Evolutionary conservation across 169 alveolate species (phyloP).

Genomic region (Plasmodium vivax): DNA sequence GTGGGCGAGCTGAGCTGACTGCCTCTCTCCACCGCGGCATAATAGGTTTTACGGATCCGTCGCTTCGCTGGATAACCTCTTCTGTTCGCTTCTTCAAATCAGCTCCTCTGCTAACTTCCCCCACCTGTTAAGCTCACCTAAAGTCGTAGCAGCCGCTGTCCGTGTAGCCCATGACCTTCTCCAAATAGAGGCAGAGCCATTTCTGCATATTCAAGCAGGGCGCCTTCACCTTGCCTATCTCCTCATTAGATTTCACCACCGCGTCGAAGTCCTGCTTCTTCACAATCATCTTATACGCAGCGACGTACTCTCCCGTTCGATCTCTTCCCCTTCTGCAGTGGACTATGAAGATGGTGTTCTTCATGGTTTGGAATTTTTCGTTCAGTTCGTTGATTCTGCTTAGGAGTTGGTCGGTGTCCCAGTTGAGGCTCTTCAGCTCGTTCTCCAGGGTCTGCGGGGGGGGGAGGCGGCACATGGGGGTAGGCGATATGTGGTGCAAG

Average conservation of each 20-base stretch:
- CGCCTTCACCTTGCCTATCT: conserved; percentile 18
- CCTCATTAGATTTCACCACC: conserved; percentile 7
- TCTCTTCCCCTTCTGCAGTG: conserved; percentile 72
- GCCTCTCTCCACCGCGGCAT: too few species aligned
- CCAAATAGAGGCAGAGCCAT: conserved; percentile 58
- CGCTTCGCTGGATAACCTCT: too few species aligned
- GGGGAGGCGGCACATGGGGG: neutral
- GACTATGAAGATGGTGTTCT: conserved; percentile 39
- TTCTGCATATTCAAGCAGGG: conserved; percentile 29
- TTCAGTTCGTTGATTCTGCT: neutral
- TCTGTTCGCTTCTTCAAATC: too few species aligned
- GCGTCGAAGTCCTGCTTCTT: conserved; percentile 12
- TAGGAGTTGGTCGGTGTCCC: conserved; percentile 40
- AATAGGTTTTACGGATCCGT: too few species aligned
- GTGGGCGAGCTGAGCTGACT: too few species aligned
- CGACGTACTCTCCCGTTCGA: conserved; percentile 55
- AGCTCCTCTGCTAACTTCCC: too few species aligned
- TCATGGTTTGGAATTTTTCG: conserved; percentile 18
- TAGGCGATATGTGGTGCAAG: neutral
- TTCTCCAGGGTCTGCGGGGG: neutral
- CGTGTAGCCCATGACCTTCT: conserved; percentile 12
- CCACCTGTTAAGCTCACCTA: neutral
- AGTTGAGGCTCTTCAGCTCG: conserved; percentile 11
- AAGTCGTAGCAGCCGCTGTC: conserved; percentile 17
- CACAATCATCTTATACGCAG: conserved; percentile 39